Conservation (phyloP, 164 flowering plant genomes). For the Kingdonia uniflora region DNA sequence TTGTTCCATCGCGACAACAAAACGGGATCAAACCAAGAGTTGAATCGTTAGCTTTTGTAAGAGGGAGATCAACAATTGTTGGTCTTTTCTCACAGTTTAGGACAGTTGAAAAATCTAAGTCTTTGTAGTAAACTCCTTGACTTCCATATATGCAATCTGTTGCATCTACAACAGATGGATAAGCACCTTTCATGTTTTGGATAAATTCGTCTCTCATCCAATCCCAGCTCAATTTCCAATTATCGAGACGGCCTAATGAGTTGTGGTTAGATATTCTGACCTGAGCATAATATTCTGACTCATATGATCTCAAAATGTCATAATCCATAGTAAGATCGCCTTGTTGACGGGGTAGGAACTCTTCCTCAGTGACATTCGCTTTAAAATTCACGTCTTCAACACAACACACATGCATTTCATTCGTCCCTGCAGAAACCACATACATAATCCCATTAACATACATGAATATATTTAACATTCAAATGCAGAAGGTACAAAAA, state of each 20-base stretch:
- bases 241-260: slow-evolving; percentile 48
- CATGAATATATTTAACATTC: no score
- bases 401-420: slow-evolving; percentile 40
- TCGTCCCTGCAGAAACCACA: slow-evolving; percentile 26
- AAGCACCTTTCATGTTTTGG: slow-evolving; percentile 41
- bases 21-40: slow-evolving; percentile 37
- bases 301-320: slow-evolving; percentile 39
- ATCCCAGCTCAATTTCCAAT: slow-evolving; percentile 50
- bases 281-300: slow-evolving; percentile 40
- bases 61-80: slow-evolving; percentile 44
- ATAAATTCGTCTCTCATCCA: slow-evolving; percentile 62
- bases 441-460: no score
- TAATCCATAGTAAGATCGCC: slow-evolving; percentile 61
- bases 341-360: slow-evolving; percentile 32
- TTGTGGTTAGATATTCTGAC: slow-evolving; percentile 54
- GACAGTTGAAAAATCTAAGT: slow-evolving; percentile 33
- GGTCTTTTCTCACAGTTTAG: slow-evolving; percentile 41
- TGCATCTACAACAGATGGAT: slow-evolving; percentile 31
- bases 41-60: slow-evolving; percentile 29
- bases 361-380: slow-evolving; percentile 18
- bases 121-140: slow-evolving; percentile 30
- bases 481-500: no score
- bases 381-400: slow-evolving; percentile 22
- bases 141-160: slow-evolving; percentile 35
- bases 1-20: slow-evolving; percentile 49